These are phyloP conservation scores for Pythium phragmitis DNA, from an alignment of 352 stramenopile genomes.

Conservation along the genomic window DNA sequence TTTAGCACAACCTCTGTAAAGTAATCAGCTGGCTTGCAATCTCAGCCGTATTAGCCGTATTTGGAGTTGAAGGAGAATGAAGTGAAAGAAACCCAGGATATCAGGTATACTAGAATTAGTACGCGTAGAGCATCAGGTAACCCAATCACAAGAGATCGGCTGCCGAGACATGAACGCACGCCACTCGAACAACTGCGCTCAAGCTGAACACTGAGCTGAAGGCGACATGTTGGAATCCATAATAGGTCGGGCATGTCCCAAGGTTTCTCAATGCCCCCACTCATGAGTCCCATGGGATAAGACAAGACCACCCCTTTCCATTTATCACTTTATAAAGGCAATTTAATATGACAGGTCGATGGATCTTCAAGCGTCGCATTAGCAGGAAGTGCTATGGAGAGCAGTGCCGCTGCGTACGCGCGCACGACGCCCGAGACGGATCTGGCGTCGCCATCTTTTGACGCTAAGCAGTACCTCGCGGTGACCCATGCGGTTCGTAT, in stretches of 20 bases:
- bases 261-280: too few relatives aligned
- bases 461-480: slow-evolving; percentile 60
- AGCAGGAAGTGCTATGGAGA: slow-evolving; percentile 19
- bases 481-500: slow-evolving; percentile 56
- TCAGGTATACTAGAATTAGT: too few relatives aligned
- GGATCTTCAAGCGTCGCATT: slow-evolving; percentile 27
- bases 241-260: neutral
- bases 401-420: slow-evolving; percentile 8
- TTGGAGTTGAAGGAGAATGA: neutral
- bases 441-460: slow-evolving; percentile 57
- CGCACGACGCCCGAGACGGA: slow-evolving; percentile 39
- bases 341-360: neutral
- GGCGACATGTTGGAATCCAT: neutral
- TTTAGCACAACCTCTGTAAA: slow-evolving; percentile 17
- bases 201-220: neutral
- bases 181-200: neutral
- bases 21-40: slow-evolving; percentile 15
- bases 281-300: neutral
- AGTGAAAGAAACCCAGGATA: too few relatives aligned
- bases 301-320: neutral
- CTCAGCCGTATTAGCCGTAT: too few relatives aligned
- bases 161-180: slow-evolving; percentile 15
- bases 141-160: neutral
- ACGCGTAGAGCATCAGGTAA: too few relatives aligned
- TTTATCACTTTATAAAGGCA: neutral